Evolutionary conservation across 2,329 filamentous ascomycete species (phyloP).

Genomic region (Colletotrichum kahawae): DNA sequence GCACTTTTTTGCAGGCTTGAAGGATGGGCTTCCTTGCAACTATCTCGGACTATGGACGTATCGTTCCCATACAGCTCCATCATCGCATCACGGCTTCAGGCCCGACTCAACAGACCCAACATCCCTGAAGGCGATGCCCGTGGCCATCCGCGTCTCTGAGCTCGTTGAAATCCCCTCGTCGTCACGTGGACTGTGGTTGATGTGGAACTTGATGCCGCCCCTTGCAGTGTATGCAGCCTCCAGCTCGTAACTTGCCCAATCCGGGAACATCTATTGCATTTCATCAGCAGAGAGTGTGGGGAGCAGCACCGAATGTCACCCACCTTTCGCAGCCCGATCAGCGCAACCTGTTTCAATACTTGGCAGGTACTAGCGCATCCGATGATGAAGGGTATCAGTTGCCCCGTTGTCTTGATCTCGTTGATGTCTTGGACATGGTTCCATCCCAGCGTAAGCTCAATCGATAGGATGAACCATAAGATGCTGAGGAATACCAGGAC

Average conservation of each 20-base stretch:
- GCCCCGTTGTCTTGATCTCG: not conserved
- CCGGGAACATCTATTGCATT: not conserved
- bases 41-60: not conserved
- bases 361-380: not conserved
- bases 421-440: not conserved
- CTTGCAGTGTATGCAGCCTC: not conserved
- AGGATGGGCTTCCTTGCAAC: not conserved
- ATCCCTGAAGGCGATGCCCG: not conserved
- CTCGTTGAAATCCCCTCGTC: not conserved
- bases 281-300: not conserved
- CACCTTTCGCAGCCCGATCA: not conserved
- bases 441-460: not conserved
- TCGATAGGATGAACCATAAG: not conserved
- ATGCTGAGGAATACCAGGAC: not conserved
- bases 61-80: not conserved
- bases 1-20: not conserved
- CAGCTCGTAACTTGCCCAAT: not conserved
- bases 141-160: not conserved
- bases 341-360: not conserved
- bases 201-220: not conserved
- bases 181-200: not conserved
- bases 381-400: not conserved
- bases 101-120: not conserved
- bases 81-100: not conserved
- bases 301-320: not conserved